Conservation (phyloP, 163 green algal genomes). For the Scenedesmus sp. region DNA sequence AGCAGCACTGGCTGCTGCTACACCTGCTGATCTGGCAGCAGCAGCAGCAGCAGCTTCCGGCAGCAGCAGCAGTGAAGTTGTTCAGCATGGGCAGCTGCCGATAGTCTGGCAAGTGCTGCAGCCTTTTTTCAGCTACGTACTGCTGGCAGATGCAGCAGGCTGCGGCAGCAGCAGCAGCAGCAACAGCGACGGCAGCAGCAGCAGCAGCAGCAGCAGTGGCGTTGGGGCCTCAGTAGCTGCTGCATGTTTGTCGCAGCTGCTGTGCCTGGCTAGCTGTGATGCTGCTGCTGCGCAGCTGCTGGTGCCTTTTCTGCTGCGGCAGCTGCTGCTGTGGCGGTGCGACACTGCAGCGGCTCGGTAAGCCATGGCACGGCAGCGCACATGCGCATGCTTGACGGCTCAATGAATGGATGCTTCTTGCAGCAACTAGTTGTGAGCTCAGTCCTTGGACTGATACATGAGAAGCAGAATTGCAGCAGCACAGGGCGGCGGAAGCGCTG, state of each 20-base stretch:
- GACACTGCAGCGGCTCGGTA: conserved; percentile 32
- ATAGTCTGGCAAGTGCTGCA: conserved; percentile 10
- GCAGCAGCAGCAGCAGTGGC: conserved; percentile 35
- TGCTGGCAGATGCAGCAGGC: conserved; percentile 6
- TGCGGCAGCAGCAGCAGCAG: neutral
- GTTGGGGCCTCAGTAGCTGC: neutral
- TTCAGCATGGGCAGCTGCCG: neutral
- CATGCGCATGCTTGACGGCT: too few relatives aligned
- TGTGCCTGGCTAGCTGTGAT: conserved; percentile 28
- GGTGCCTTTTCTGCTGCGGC: conserved; percentile 35
- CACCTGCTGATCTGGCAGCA: conserved; percentile 6
- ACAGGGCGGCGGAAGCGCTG: too few relatives aligned
- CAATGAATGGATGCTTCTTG: too few relatives aligned
- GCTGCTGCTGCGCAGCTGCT: conserved; percentile 43
- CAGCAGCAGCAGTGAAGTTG: neutral
- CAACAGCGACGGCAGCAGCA: conserved; percentile 24
- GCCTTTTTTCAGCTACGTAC: conserved; percentile 25
- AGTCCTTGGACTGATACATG: too few relatives aligned
- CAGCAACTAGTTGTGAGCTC: too few relatives aligned
- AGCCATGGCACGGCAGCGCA: neutral
- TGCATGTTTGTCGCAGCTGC: conserved; percentile 28
- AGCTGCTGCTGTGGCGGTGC: conserved; percentile 22
- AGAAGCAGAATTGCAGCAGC: too few relatives aligned
- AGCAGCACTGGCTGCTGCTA: conserved; percentile 1
- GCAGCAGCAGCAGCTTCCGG: neutral